Conservation (phyloP, 345 rosid genomes). For the Brassica rapa region DNA sequence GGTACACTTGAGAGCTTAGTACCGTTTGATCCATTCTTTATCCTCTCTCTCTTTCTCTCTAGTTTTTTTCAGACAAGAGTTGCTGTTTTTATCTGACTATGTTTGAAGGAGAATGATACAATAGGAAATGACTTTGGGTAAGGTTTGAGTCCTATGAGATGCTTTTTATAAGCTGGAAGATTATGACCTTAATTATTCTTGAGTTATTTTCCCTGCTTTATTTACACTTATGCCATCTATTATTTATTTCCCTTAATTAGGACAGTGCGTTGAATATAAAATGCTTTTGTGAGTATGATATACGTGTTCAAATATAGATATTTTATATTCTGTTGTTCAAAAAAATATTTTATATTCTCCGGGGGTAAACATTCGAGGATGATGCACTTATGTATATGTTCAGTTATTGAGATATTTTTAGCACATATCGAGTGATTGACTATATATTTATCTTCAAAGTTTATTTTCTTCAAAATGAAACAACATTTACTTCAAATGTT, state of each 20-base stretch:
- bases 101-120: background rate
- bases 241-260: background rate
- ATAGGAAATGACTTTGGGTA: background rate
- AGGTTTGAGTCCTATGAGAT: background rate
- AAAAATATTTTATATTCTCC: background rate
- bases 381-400: background rate
- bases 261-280: background rate
- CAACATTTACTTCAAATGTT: too few relatives aligned
- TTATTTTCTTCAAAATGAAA: too few relatives aligned
- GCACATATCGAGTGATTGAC: background rate
- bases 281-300: background rate
- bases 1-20: background rate
- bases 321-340: too few relatives aligned
- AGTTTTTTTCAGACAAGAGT: background rate
- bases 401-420: background rate
- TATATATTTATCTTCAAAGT: too few relatives aligned
- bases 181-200: background rate
- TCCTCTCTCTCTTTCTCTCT: background rate
- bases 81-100: background rate
- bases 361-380: background rate
- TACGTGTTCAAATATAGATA: background rate
- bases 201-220: background rate
- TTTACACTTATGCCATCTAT: background rate
- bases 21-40: background rate
- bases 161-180: conserved; percentile 1